Conservation (phyloP, 2,329 filamentous ascomycete genomes). For the Botrytis pseudocinerea region DNA sequence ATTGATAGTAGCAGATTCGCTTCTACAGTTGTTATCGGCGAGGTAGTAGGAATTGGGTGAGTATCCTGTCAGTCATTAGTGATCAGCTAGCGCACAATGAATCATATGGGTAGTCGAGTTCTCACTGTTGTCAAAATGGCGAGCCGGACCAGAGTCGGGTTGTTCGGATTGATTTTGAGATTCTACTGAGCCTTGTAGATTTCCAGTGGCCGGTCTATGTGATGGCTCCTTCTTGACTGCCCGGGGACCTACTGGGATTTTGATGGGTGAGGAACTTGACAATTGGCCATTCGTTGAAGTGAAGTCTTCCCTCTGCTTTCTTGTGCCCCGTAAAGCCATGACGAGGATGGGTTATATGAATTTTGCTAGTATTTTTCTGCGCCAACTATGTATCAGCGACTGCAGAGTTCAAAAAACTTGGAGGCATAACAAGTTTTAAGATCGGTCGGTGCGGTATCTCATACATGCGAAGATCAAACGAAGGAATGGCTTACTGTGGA, state of each 20-base stretch:
- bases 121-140: no score
- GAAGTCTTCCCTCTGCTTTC: background rate
- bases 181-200: no score
- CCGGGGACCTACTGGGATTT: background rate
- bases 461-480: background rate
- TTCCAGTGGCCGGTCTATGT: slow-evolving; percentile 51
- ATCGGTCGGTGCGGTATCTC: background rate
- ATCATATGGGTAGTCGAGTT: no score
- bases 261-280: background rate
- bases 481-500: background rate
- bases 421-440: no score
- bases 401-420: background rate
- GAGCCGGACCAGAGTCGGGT: no score
- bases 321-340: background rate
- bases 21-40: no score
- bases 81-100: no score
- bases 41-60: no score
- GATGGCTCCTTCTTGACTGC: background rate
- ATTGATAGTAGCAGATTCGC: no score
- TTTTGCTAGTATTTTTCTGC: background rate
- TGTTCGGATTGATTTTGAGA: no score
- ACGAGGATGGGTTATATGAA: background rate
- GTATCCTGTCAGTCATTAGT: no score
- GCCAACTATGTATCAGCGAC: background rate
- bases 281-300: background rate